Evolutionary conservation across 2,329 filamentous ascomycete species (phyloP).

Genomic region (Dactylella cylindrospora): DNA sequence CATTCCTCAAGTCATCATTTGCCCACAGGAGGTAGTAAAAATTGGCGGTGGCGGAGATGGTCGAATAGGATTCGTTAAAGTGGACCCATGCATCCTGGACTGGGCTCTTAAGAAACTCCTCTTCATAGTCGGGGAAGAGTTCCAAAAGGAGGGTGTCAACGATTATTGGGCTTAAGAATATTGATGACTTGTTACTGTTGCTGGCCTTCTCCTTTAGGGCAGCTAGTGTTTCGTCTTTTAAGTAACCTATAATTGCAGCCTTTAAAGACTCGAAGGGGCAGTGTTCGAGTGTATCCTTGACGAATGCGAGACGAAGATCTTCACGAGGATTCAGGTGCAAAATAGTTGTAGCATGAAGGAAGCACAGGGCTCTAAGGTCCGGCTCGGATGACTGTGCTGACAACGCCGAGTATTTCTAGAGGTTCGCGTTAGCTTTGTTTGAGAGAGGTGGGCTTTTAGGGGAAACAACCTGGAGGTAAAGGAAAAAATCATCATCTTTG

Average conservation of each 20-base stretch:
- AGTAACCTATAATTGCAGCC: constrained; percentile 48
- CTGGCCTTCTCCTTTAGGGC: constrained; percentile 40
- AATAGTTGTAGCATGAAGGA: constrained; percentile 47
- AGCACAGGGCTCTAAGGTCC: constrained; percentile 45
- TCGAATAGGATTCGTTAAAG: constrained; percentile 47
- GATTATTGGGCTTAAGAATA: constrained; percentile 46
- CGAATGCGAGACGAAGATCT: constrained; percentile 47
- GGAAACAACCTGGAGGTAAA: constrained; percentile 49
- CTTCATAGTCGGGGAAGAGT: constrained; percentile 47
- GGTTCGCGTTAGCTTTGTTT: neutral
- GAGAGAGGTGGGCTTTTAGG: neutral
- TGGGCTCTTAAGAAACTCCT: constrained; percentile 30
- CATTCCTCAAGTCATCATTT: constrained; percentile 35
- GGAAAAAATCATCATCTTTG: constrained; percentile 45
- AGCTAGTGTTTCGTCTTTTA: constrained; percentile 49
- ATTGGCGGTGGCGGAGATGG: constrained; percentile 47
- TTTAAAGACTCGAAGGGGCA: constrained; percentile 50
- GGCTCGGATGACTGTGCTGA: constrained; percentile 48
- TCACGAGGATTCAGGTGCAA: constrained; percentile 48
- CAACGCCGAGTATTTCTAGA: constrained; percentile 47
- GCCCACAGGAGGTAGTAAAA: constrained; percentile 47
- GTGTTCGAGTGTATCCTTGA: constrained; percentile 50
- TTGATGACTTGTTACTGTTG: constrained; percentile 37
- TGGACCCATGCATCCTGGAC: constrained; percentile 43
- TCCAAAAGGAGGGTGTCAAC: constrained; percentile 45